Evolutionary conservation across 2,329 filamentous ascomycete species (phyloP).

Genomic region (Nectriaceae sp.): DNA sequence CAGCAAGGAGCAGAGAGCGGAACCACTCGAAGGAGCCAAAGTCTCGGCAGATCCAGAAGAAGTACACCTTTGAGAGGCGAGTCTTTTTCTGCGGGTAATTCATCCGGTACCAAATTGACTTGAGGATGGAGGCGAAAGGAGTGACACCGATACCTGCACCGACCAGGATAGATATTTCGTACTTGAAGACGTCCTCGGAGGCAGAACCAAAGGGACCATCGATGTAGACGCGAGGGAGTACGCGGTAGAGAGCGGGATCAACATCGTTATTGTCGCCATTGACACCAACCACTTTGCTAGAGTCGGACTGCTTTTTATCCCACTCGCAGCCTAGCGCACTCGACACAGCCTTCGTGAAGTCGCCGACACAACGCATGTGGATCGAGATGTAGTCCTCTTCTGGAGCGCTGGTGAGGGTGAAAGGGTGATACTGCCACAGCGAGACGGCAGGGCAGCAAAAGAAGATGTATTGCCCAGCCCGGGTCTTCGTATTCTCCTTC

Average conservation of each 20-base stretch:
- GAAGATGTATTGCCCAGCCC: constrained; percentile 86
- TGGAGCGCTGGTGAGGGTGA: constrained; percentile 82
- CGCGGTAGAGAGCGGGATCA: constrained; percentile 70
- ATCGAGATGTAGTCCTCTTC: constrained; percentile 91
- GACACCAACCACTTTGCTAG: constrained; percentile 70
- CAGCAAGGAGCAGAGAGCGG: constrained; percentile 77
- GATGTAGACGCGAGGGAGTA: constrained; percentile 78
- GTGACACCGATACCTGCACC: constrained; percentile 84
- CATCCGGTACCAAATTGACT: constrained; percentile 93
- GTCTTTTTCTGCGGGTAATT: constrained; percentile 83
- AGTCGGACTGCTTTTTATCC: constrained; percentile 49
- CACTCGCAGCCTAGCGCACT: constrained; percentile 75
- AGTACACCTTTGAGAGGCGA: constrained; percentile 81
- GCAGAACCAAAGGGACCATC: constrained; percentile 85
- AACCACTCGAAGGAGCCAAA: constrained; percentile 92
- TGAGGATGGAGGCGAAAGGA: constrained; percentile 84
- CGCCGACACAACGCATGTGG: constrained; percentile 79
- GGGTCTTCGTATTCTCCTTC: constrained; percentile 82
- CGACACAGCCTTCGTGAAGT: constrained; percentile 74
- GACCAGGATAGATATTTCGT: constrained; percentile 76
- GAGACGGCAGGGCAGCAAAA: constrained; percentile 85
- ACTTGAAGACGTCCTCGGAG: constrained; percentile 89
- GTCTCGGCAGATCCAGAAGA: constrained; percentile 90
- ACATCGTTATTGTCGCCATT: constrained; percentile 59
- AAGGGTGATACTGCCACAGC: constrained; percentile 87